Base-by-base conservation (phyloP, 192 early-diverging fungal genomes). In the Coemansia sp. region DNA sequence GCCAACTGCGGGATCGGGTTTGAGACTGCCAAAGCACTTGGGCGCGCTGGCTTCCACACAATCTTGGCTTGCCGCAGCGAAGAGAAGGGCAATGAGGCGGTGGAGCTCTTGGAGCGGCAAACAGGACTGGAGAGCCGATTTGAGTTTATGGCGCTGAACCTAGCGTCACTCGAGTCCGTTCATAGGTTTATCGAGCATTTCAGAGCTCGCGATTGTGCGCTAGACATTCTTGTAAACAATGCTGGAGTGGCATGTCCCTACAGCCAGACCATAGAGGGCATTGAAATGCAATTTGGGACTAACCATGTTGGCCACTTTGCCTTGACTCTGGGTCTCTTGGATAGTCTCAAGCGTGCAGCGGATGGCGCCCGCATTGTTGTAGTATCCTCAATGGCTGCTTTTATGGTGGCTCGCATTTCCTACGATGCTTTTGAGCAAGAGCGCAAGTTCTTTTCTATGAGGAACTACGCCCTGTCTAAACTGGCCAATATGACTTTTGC, bases 281-380 rank as follows among this genome's bases (percentile, higher is more conserved):
- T 89, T 28, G 88, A 88, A 65, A 46, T 60, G 35, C 87, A 88
- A 57, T 82, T 87, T 33, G 76, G 70, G 2, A 85, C 85, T 14
- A 89, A 89, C 73, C 85, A 88, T 51, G 36, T 89, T n/a, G 87
- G 71, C 20, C 76, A 71, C 21, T 70, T 70, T 59, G 60, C 50
- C 0, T 63, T 83, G 56, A 82, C 64, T n/a, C 56, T 43, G 11
- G 37, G 65, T 18, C 34, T 80, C 23, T 67, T 67, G 2, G 57
- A 64, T 18, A 14, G 43, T 14, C 70, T 63, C n/a, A 65, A 61
- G n/a, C 34, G 33, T 0, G 63, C 60, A 9, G 26, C 33, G 11
- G 43, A 46, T 24, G 71, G 65, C 21, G 53, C 62, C 8, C 69
- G 66, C 11, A 59, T 71, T 2, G 69, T 81, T 39, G 37, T 71